Percentiles rank a stretch among this genome's conserved stretches.
Evolutionary conservation across 257 asterid species (phyloP).

Genomic region (Penstemon davidsonii): DNA sequence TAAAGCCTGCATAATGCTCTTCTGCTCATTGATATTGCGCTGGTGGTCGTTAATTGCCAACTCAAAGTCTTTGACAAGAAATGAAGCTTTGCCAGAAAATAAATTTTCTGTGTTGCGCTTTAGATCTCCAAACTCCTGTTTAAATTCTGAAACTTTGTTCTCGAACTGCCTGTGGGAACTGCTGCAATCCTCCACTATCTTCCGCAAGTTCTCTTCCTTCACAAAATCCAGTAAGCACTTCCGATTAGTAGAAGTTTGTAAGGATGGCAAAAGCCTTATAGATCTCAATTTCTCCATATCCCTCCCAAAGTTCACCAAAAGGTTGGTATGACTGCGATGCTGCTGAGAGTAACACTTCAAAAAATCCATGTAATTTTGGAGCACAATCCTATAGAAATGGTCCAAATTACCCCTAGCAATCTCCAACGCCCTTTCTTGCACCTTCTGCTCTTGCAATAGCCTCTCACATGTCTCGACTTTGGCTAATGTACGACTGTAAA

Average conservation of each 20-base stretch:
- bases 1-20: conserved; percentile 90
- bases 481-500: conserved; percentile 61
- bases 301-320: conserved; percentile 70
- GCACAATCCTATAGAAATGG: conserved; percentile 75
- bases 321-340: conserved; percentile 66
- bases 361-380: conserved; percentile 74
- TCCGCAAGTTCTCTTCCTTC: conserved; percentile 81
- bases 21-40: conserved; percentile 67
- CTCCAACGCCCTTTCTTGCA: conserved; percentile 91
- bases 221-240: conserved; percentile 84
- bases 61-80: conserved; percentile 69
- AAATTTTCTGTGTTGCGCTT: conserved; percentile 71
- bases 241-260: conserved; percentile 55
- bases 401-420: conserved; percentile 86
- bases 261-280: conserved; percentile 65
- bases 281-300: conserved; percentile 80
- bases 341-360: conserved; percentile 76
- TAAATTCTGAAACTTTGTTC: conserved; percentile 80
- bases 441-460: conserved; percentile 78
- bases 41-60: conserved; percentile 68
- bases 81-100: conserved; percentile 71
- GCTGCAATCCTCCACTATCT: conserved; percentile 79
- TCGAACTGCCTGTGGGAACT: conserved; percentile 91
- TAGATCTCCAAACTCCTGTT: conserved; percentile 85
- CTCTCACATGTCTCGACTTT: conserved; percentile 60